Evolutionary conservation across 352 stramenopile species (phyloP).

Genomic region (Thalassiosira ordinaria): DNA sequence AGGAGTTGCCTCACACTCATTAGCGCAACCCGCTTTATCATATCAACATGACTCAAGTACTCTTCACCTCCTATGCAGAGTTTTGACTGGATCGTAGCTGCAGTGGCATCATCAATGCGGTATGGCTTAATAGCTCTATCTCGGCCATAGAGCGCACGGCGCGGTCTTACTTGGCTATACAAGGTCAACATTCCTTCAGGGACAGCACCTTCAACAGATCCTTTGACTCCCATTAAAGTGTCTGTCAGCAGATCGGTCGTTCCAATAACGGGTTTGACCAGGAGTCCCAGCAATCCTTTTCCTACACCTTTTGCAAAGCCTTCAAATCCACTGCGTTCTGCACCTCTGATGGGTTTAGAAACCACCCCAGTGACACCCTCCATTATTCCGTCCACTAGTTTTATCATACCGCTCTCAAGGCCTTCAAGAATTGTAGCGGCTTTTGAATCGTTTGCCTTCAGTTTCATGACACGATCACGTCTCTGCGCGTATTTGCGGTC

Average conservation of each 20-base stretch:
- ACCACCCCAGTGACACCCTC: slow-evolving; percentile 87
- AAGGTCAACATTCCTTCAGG: slow-evolving; percentile 16
- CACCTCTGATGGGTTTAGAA: slow-evolving; percentile 80
- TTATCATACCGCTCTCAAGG: slow-evolving; percentile 78
- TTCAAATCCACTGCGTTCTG: slow-evolving; percentile 83
- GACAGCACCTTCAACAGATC: slow-evolving; percentile 58
- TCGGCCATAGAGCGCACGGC: slow-evolving; percentile 74
- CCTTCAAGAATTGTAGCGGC: slow-evolving; percentile 69
- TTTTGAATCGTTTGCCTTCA: slow-evolving; percentile 51
- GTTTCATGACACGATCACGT: slow-evolving; percentile 73
- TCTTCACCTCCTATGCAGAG: slow-evolving; percentile 69
- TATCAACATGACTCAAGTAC: slow-evolving; percentile 79
- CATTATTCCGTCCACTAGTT: slow-evolving; percentile 79
- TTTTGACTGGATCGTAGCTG: slow-evolving; percentile 68
- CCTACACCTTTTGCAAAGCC: slow-evolving; percentile 87
- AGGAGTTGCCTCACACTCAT: slow-evolving; percentile 72
- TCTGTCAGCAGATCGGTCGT: slow-evolving; percentile 87
- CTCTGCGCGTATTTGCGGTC: slow-evolving; percentile 86
- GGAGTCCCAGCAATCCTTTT: slow-evolving; percentile 86
- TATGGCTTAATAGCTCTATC: slow-evolving; percentile 74
- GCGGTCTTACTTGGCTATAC: slow-evolving; percentile 72
- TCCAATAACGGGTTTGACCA: slow-evolving; percentile 89
- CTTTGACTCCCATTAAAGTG: slow-evolving; percentile 87
- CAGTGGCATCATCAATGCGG: slow-evolving; percentile 72
- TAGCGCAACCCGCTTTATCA: slow-evolving; percentile 72